phyloP scores from a whole-genome alignment of 768 basidiomycete species.

The Xerocomellus intermedius region DNA sequence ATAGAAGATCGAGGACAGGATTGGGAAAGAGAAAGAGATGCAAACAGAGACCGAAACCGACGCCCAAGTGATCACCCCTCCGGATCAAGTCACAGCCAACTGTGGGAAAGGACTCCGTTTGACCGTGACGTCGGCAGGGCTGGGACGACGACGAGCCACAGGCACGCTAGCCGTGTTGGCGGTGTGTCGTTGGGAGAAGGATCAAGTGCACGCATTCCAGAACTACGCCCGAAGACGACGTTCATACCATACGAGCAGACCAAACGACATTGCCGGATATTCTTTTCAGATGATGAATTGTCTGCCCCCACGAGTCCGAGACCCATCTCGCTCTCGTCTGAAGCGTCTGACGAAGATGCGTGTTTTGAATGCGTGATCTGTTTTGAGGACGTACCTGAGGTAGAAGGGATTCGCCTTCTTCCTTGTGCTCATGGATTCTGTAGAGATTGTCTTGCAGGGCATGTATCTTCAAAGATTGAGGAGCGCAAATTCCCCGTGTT shows the following conservation, averaged over 20 bases:
- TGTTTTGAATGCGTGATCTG: slow-evolving; percentile 56
- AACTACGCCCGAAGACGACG: not conserved
- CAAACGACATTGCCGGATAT: slow-evolving; percentile 29
- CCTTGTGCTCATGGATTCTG: slow-evolving; percentile 56
- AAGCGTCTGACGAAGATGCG: slow-evolving; percentile 6
- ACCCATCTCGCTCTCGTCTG: not conserved
- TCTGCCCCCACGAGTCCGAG: not conserved
- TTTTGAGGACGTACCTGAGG: slow-evolving; percentile 44
- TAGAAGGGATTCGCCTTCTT: slow-evolving; percentile 38
- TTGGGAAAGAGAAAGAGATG: not conserved
- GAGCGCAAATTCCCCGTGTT: slow-evolving; percentile 55
- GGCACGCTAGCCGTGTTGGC: not conserved
- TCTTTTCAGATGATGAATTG: slow-evolving; percentile 16
- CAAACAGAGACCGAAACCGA: not conserved
- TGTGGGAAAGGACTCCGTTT: not conserved
- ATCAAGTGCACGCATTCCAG: not conserved
- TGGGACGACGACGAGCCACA: not conserved
- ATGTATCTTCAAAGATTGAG: slow-evolving; percentile 45
- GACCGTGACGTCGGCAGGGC: not conserved
- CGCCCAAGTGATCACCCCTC: not conserved
- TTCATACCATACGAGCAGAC: slow-evolving; percentile 18
- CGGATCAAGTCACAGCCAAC: not conserved
- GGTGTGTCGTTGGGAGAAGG: slow-evolving; percentile 3
- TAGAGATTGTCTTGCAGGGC: slow-evolving; percentile 45
- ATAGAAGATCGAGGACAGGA: slow-evolving; percentile 34